A percentile compares a stretch with the other conserved stretches of the same genome.
Evolutionary conservation across 306 rosid species (phyloP).

Genomic region (Bauhinia variegata): DNA sequence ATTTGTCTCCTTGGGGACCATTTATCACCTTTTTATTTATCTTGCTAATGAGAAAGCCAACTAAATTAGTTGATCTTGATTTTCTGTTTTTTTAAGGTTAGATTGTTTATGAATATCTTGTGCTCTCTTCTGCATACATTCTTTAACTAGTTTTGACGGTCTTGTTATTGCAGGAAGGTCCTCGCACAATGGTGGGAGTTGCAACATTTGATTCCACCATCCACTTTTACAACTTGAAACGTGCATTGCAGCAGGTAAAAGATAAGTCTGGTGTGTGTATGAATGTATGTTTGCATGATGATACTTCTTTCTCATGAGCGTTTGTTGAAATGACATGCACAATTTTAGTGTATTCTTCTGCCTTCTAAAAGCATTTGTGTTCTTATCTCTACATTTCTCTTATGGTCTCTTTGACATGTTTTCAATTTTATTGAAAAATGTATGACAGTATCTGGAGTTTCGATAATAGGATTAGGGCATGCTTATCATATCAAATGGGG

Average conservation of each 20-base stretch:
- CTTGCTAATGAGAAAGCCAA: background rate
- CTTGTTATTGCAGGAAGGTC: constrained; percentile 78
- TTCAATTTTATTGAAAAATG: background rate
- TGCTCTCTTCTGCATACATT: constrained; percentile 11
- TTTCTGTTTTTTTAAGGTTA: background rate
- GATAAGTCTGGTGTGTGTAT: background rate
- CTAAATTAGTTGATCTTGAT: background rate
- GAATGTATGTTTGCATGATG: too few species aligned
- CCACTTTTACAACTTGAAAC: constrained; percentile 94
- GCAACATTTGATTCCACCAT: constrained; percentile 96
- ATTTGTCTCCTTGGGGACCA: too few species aligned
- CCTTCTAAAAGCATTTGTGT: background rate
- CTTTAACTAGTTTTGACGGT: constrained; percentile 15
- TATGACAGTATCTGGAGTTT: background rate
- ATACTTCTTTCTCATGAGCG: too few species aligned
- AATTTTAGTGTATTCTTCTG: too few species aligned
- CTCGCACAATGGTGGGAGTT: constrained; percentile 82
- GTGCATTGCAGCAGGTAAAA: constrained; percentile 89
- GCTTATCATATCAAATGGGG: background rate
- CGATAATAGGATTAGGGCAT: background rate
- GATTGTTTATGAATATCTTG: too few species aligned
- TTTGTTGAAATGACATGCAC: background rate
- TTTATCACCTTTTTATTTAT: constrained; percentile 15
- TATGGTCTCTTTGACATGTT: background rate
- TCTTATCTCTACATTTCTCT: background rate